Conservation (phyloP, 768 basidiomycete species). For the Russula griseocarnosa region DNA sequence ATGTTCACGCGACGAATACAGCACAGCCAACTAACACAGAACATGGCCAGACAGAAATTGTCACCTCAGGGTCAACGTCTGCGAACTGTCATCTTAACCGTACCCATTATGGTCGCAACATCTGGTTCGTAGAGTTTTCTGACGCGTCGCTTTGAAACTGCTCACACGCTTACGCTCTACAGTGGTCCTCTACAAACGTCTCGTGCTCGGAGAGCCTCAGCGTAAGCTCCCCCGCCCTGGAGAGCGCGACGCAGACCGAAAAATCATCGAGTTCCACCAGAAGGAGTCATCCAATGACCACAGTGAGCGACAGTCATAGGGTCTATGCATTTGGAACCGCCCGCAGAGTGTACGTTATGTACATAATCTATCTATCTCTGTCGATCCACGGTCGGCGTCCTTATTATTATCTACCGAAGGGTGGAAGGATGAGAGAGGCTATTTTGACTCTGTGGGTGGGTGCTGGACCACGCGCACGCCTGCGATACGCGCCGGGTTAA, state of each 20-base stretch:
- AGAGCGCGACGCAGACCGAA: conserved; percentile 27
- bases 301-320: conserved; percentile 2
- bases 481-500: conserved; percentile 86
- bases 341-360: conserved; percentile 3
- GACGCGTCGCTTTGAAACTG: conserved; percentile 7
- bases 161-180: conserved; percentile 15
- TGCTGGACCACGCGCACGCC: conserved; percentile 67
- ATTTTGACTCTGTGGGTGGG: conserved; percentile 29
- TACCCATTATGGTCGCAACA: conserved; percentile 62
- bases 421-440: background rate
- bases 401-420: conserved; percentile 1
- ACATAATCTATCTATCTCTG: conserved; percentile 12
- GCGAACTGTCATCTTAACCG: conserved; percentile 55
- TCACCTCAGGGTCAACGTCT: conserved; percentile 45
- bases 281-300: conserved; percentile 21
- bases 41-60: conserved; percentile 33
- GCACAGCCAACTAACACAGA: background rate
- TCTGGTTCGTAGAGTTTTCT: conserved; percentile 46
- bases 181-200: conserved; percentile 67
- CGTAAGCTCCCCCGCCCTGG: conserved; percentile 37
- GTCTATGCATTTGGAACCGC: background rate
- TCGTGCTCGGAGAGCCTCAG: conserved; percentile 50
- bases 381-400: background rate
- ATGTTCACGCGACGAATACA: no score
- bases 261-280: conserved; percentile 16